Base-by-base conservation (phyloP, 73 alveolate genomes). In the Uronychia binucleata region DNA sequence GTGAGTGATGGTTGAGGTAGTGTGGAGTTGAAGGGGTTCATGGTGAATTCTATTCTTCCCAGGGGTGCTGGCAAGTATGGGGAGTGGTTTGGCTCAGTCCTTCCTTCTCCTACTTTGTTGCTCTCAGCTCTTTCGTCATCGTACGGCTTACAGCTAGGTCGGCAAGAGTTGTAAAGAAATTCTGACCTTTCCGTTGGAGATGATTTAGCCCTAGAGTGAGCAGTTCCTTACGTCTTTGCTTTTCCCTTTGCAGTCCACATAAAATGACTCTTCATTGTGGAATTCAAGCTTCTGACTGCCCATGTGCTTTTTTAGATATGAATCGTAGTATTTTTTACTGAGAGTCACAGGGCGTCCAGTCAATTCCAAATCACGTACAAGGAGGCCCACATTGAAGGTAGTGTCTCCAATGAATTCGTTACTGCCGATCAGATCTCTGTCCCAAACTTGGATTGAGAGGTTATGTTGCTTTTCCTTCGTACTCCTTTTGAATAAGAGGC, bases 21-120 rank as follows among this genome's bases (percentile, higher is more conserved):
- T n/a, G n/a, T 35, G 99, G 99, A 75, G n/a, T 91, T 97, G 78
- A 90, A 77, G 0, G 99, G 99, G 91, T 97, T 97, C 86, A 95
- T 88, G 1, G 97, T 46, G 96, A 96, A 95, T 77, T 86, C 88
- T 77, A 97, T 92, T 81, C 99, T 82, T 13, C 99, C 99, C 1
- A 88, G 87, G n/a, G 99, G 99, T 1, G 96, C 98, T 46, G 99
- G 98, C 28, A 97, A 86, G 83, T 81, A 93, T 33, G 99, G 99
- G 30, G 95, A 89, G 58, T 86, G 93, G 89, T 97, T 97, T 1
- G 99, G 99, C 74, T 97, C 98, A 75, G 93, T 80, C 91, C 99
- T 94, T 67, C 99, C 99, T 76, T 88, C 89, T 26, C 99, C 99
- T 28, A 97, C 99, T 87, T 75, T 75, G 75, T 85, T 85, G 14